Base-by-base conservation (phyloP, 2,329 filamentous ascomycete genomes). In the Nigrospora osmanthi region DNA sequence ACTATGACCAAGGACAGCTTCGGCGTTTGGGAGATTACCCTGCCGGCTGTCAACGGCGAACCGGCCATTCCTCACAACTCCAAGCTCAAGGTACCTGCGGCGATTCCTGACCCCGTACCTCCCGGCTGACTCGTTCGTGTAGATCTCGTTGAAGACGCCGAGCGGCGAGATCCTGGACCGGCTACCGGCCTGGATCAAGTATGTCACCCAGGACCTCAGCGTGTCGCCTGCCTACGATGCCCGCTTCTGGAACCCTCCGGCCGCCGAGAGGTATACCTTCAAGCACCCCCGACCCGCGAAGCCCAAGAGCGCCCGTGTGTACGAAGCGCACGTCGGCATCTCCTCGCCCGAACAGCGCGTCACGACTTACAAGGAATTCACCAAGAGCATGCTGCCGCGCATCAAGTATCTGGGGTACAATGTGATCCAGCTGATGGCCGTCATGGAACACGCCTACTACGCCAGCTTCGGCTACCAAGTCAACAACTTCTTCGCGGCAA, bases 361-460 rank as follows among this genome's bases (percentile, higher is more conserved):
- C 35, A 81, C 93, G 3, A 95, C 89, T 7, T 98, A 95, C 78
- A 95, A 96, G 65, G 90, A 98, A 68, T 98, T 98, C 64, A 97
- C 91, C 3, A 76, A 83, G 58, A 89, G 87, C 64, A 89, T 95
- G 76, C 78, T 98, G 9, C 90, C 91, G 14, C 81, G 91, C 47
- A 97, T 98, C 69, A 85, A 90, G 60, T 72, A 81, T 52, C 73
- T 97, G 37, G 93, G 91, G 35, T 98, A 98, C 73, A 97, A 98
- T 62, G 87, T 90, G 44, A 97, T 98, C 54, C 93, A 98, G 64
- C 75, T 98, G 52, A 98, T 98, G 93, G 93, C 93, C 38, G 77
- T 98, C 60, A 98, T 98, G 91, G 93, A 98, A 63, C 93, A 98
- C 67, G 93, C 93, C 41, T 98, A 98, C 74, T 98, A 98, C 64